These are phyloP conservation scores for Panellus pusillus DNA, from an alignment of 768 basidiomycete genomes.

Conservation along the genomic window DNA sequence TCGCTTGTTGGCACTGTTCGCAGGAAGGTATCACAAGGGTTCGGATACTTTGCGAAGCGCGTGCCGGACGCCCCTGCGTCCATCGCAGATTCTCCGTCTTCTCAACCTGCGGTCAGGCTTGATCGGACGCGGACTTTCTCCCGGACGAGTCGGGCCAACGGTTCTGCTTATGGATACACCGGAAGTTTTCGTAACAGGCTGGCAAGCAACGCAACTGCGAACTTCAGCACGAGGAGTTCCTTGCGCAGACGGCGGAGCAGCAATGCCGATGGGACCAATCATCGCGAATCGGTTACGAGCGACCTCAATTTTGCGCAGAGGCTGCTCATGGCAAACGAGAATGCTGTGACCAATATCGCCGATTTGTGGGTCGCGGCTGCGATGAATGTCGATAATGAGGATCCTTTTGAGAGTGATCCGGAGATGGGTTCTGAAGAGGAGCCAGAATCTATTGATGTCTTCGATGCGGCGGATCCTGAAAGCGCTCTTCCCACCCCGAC, in stretches of 20 bases:
- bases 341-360: conserved; percentile 90
- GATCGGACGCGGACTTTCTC: conserved; percentile 53
- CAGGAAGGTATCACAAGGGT: conserved; percentile 51
- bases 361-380: conserved; percentile 98
- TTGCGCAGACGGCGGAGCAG: conserved; percentile 53
- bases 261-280: conserved; percentile 37
- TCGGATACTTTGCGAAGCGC: conserved; percentile 59
- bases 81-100: conserved; percentile 29
- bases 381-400: conserved; percentile 91
- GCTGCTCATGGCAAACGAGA: conserved; percentile 89
- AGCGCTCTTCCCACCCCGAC: conserved; percentile 24
- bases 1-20: conserved; percentile 43
- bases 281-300: conserved; percentile 40
- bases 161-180: conserved; percentile 80
- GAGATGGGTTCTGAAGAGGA: conserved; percentile 39
- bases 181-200: conserved; percentile 57
- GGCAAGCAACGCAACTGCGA: conserved; percentile 43
- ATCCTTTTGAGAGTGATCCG: conserved; percentile 66
- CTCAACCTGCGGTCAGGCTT: conserved; percentile 43
- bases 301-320: conserved; percentile 88
- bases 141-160: conserved; percentile 60
- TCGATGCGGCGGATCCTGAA: conserved; percentile 34
- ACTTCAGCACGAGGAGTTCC: conserved; percentile 54
- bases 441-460: conserved; percentile 23
- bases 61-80: conserved; percentile 40